Conservation (phyloP, 2,329 filamentous ascomycete species). For the Chaetomiaceae sp. region DNA sequence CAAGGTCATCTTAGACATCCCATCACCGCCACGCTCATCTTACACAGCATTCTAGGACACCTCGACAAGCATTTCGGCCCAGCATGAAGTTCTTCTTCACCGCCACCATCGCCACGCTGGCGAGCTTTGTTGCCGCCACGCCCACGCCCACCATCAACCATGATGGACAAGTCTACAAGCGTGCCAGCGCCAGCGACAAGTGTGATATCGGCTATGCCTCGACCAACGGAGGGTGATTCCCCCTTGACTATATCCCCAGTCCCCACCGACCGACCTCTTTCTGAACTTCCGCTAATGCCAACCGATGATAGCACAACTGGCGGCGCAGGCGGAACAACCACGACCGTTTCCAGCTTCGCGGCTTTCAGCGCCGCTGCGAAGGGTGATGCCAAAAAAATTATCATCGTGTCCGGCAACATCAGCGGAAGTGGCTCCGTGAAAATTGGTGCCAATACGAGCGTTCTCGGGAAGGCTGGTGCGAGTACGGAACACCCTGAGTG, state of each 20-base stretch:
- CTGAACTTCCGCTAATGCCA: background rate
- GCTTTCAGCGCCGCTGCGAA: background rate
- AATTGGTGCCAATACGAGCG: conserved; percentile 4
- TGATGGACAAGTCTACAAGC: background rate
- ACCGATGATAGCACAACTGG: background rate
- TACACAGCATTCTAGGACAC: background rate
- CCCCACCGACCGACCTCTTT: no score
- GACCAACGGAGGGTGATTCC: conserved; percentile 3
- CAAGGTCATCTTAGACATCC: background rate
- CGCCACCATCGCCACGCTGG: conserved; percentile 2
- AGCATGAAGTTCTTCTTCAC: conserved; percentile 8
- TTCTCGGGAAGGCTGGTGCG: conserved; percentile 2
- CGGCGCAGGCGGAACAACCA: conserved; percentile 3
- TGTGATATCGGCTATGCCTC: conserved; percentile 4
- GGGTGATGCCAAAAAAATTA: conserved; percentile 6
- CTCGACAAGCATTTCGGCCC: background rate
- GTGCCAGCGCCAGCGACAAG: background rate
- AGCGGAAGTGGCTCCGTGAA: background rate
- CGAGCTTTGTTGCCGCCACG: background rate
- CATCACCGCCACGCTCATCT: background rate
- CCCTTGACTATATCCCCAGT: no score
- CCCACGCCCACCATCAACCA: background rate
- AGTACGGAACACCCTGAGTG: background rate
- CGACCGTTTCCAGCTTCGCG: conserved; percentile 1
- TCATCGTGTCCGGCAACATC: conserved; percentile 4